Evolutionary conservation across 83 land plant genomes (phyloP).

Genomic region (Thuja plicata): DNA sequence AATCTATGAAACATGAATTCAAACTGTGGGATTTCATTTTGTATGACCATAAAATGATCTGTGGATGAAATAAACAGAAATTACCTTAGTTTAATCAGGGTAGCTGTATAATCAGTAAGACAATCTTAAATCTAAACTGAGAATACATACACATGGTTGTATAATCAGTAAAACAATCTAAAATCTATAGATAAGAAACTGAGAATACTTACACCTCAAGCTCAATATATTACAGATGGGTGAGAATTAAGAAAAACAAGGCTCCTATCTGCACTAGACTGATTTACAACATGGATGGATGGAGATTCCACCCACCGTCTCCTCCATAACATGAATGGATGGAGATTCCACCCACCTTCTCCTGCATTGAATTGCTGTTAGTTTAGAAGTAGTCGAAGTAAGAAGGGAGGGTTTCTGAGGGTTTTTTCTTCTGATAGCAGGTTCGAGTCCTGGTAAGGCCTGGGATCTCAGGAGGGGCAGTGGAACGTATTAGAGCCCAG

Average conservation of each 20-base stretch:
- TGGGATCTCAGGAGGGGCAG: slow-evolving; percentile 33
- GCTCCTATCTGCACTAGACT: not conserved
- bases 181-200: too few relatives aligned
- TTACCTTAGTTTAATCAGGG: too few relatives aligned
- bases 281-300: not conserved
- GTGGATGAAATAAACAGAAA: too few relatives aligned
- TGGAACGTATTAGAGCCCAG: slow-evolving; percentile 45
- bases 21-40: too few relatives aligned
- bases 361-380: not conserved
- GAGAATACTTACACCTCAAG: too few relatives aligned
- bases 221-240: too few relatives aligned
- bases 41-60: too few relatives aligned
- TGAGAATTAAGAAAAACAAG: not conserved
- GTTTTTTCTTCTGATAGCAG: not conserved
- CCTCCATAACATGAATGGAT: not conserved
- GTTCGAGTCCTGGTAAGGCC: slow-evolving; percentile 4
- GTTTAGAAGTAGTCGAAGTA: slow-evolving; percentile 9
- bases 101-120: too few relatives aligned
- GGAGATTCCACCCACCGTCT: not conserved
- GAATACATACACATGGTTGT: too few relatives aligned
- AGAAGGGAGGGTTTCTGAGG: not conserved
- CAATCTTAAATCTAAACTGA: too few relatives aligned
- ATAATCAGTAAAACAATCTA: too few relatives aligned
- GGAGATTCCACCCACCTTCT: not conserved
- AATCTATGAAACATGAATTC: too few relatives aligned